Evolutionary conservation across 352 stramenopile genomes (phyloP), one percentile per base, ranked within the genome.

Genomic region (Phytophthora citricola): DNA sequence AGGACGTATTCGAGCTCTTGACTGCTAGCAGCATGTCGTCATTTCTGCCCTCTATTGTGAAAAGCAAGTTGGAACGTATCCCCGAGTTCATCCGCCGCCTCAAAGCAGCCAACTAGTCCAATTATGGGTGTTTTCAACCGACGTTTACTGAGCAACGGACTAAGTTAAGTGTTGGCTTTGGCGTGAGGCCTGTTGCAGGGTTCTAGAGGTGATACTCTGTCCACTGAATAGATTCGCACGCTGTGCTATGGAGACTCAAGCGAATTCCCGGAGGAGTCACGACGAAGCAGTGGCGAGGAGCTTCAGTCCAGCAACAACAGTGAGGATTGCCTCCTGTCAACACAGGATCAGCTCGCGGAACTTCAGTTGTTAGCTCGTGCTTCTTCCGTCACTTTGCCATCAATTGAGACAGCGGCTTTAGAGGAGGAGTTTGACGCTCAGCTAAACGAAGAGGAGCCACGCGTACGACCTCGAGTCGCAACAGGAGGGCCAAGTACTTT

Each of bases 81-180:
- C 78, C 78, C 0, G 71, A 74, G n/a, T 87, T 87, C 39, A 87
- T 87, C 17, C 73, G 76, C 34, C 60, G 63, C 39, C 75, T 87
- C 3, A 78, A 76, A 53, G 66, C 46, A 31, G 45, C 24, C 11
- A 53, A 24, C 17, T 75, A 55, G 46, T 63, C 51, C 56, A 71
- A 58, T 69, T 75, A 69, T 69, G 55, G 67, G 17, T 49, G 62
- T n/a, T 36, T 57, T 43, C 26, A 71, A 64, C 50, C 49, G 50
- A 71, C 66, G 54, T 8, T 36, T 36, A 2, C 32, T 20, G 29
- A 11, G 34, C 20, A 63, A 63, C 56, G 36, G 11, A 54, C 41
- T n/a, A 58, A 50, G 57, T 6, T n/a, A 24, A 50, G 34, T 46
- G 46, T 2, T 46, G 0, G 49, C 11, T 56, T 54, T 36, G 10